Evolutionary conservation across 305 asterid genomes (phyloP), one percentile per base, ranked within the genome.

Genomic region (Vinca major): DNA sequence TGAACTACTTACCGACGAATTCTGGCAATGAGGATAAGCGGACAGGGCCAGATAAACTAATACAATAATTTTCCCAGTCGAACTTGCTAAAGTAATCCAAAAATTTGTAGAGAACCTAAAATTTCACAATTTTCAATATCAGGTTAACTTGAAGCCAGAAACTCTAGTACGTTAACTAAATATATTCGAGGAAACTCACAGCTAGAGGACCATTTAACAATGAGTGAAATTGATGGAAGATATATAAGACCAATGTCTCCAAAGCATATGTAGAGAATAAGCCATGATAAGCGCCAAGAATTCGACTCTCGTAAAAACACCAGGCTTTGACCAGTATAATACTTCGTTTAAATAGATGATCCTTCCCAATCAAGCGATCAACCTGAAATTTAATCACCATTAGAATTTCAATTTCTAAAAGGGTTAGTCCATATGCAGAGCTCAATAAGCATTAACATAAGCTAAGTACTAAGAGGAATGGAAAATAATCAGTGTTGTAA

Each of bases 261-360:
- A 92, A 78, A n/a, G 95, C 98, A 78, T 92, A 92, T 4, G 98
- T 92, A 56, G 96, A 89, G 69, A 92, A 85, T 85, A 92, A 73
- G 26, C 96, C 96, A 43, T 85, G 94, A 77, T 88, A 86, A 65
- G 95, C 90, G 68, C 98, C 98, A 49, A 89, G 94, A 61, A 89
- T 83, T 13, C 97, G 96, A 71, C 96, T 89, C 73, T 91, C 97
- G 61, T 91, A 91, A 71, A 85, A 91, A 83, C 97, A 91, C 97
- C 97, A 91, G 2, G 96, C 88, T 74, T 91, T 91, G 70, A 87
- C 84, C 71, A 91, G 75, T 70, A 91, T 84, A 56, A 92, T 83
- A 71, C 98, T 92, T 64, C 85, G 87, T 76, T 92, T 92, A 66
- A 92, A 92, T 45, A 89, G 82, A 75, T 92, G 89, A 55, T 89